Evolutionary conservation across 2,329 filamentous ascomycete genomes (phyloP), one percentile per base, ranked within the genome.

Genomic region (Talaromyces sp.): DNA sequence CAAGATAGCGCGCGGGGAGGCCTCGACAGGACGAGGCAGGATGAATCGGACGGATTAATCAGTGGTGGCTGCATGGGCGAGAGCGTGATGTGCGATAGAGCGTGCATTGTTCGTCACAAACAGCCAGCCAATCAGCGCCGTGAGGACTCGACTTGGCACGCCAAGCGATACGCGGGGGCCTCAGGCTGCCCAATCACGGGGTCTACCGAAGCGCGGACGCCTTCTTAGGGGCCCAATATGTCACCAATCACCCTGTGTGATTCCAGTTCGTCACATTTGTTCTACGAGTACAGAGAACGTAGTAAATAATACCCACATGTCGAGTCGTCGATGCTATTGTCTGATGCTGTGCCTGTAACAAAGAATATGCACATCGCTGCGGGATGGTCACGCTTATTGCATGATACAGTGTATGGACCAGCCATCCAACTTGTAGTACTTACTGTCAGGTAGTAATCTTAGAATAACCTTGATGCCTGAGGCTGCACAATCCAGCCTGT

Each of bases 41-140:
- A 52, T 41, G 25, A 31, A 43, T 31, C 56, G 33, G 22, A 37
- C 27, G 27, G 27, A 41, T 62, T 31, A 31, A 65, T 52, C 59
- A 65, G 57, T 41, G 27, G 31, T 25, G 10, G 41, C 39, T 31
- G 62, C 37, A 25, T 6, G 7, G 7, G 15, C 19, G 17, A 35
- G 47, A 39, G 54, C 35, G 27, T 56, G 41, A 35, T 27, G 31
- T 43, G 5, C 27, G 27, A 31, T 7, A 6, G 27, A 31, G 27
- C 27, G 37, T 64, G 54, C 57, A 64, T 45, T 31, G 35, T 45
- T 62, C 52, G 60, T 66, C 64, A 66, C 64, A 62, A 50, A 41
- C 41, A 1, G 1, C 7, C 22, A 13, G 33, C 64, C 64, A 66
- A 66, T 59, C 35, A 66, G 41, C 1, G 19, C 35, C 3, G 9